Conservation (phyloP, 2,329 filamentous ascomycete species). For the Hymenoscyphus linearis region DNA sequence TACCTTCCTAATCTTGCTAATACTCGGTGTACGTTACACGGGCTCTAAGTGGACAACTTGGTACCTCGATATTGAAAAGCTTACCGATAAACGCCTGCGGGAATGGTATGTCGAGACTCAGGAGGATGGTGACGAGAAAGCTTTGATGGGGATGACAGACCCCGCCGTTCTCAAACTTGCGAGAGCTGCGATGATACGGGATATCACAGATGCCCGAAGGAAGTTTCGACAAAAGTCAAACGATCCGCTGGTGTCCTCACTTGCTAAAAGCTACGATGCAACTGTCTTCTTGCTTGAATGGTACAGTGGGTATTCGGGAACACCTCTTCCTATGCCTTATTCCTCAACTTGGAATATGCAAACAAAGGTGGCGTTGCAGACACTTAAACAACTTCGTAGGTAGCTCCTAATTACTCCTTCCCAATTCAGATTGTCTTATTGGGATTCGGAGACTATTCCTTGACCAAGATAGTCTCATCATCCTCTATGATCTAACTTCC, state of each 20-base stretch:
- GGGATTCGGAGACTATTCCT: no score
- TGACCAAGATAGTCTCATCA: no score
- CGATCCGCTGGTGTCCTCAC: slow-evolving; percentile 6
- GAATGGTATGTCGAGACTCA: slow-evolving; percentile 41
- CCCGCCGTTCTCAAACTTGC: slow-evolving; percentile 18
- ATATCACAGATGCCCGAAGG: slow-evolving; percentile 7
- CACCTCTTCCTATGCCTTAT: slow-evolving; percentile 46
- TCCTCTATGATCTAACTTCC: no score
- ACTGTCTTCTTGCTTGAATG: slow-evolving; percentile 31
- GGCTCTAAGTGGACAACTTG: slow-evolving; percentile 55
- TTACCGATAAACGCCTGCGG: slow-evolving; percentile 43
- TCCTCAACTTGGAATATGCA: slow-evolving; percentile 55
- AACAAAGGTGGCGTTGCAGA: slow-evolving; percentile 48
- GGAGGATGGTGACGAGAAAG: slow-evolving; percentile 11
- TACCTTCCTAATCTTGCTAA: slow-evolving; percentile 44
- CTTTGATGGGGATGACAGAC: slow-evolving; percentile 14
- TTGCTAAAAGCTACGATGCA: slow-evolving; percentile 9
- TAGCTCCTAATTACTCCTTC: no score
- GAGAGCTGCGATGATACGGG: slow-evolving; percentile 15
- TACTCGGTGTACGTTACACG: slow-evolving; percentile 48
- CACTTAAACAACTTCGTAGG: slow-evolving; percentile 41
- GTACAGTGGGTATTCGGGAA: slow-evolving; percentile 47
- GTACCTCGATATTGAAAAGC: slow-evolving; percentile 43
- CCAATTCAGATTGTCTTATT: no score
- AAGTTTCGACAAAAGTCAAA: slow-evolving; percentile 3